These are phyloP conservation scores for Phlebiopsis gigantea DNA, from an alignment of 768 basidiomycete species.

Conservation along the genomic window DNA sequence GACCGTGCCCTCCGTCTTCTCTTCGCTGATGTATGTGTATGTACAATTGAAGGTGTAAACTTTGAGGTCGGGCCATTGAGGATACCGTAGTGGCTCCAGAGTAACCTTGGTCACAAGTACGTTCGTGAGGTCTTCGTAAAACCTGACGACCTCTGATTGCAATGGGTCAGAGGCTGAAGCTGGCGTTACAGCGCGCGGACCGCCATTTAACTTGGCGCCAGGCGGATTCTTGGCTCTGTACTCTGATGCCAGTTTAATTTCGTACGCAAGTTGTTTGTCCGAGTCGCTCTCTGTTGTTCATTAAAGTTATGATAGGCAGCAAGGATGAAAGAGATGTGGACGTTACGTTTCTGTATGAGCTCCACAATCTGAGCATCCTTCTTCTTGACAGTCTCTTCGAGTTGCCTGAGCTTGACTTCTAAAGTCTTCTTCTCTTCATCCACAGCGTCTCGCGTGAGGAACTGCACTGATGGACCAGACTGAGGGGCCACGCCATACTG, in stretches of 20 bases:
- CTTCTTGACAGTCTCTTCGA: conserved; percentile 39
- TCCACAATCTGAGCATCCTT: conserved; percentile 41
- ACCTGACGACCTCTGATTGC: conserved; percentile 52
- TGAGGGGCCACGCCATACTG: conserved; percentile 42
- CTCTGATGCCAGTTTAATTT: conserved; percentile 46
- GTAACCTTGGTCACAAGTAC: conserved; percentile 65
- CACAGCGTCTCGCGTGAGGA: conserved; percentile 69
- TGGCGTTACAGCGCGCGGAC: conserved; percentile 20
- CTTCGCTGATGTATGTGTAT: conserved; percentile 39
- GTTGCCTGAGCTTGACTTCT: conserved; percentile 42
- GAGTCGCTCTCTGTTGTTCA: conserved; percentile 41
- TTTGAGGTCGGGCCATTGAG: conserved; percentile 38
- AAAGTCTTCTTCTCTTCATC: conserved; percentile 58
- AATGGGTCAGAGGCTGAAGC: conserved; percentile 46
- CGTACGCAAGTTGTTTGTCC: conserved; percentile 51
- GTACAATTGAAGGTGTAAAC: conserved; percentile 64
- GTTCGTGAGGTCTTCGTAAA: conserved; percentile 88
- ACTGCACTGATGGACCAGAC: conserved; percentile 49
- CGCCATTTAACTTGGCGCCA: conserved; percentile 28
- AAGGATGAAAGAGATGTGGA: not conserved
- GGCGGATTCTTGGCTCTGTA: conserved; percentile 38
- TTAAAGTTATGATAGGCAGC: not conserved
- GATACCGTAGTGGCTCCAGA: conserved; percentile 32
- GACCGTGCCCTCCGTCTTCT: not conserved
- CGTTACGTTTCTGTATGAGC: conserved; percentile 39